Evolutionary conservation across 495 filamentous ascomycete genomes (phyloP).

Genomic region (Podospora conica): DNA sequence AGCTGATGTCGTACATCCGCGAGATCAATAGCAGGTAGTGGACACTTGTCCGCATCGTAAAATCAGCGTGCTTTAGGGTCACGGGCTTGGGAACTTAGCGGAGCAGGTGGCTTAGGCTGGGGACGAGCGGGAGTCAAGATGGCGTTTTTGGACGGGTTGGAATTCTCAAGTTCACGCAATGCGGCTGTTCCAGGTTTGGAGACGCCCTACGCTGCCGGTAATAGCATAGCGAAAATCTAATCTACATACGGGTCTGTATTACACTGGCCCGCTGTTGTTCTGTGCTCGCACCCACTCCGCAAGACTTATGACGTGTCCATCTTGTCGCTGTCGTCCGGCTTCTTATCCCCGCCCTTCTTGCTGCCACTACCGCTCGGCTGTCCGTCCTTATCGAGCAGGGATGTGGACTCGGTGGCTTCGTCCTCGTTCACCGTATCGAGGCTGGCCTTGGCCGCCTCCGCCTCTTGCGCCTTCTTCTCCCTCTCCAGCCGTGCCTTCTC

Average conservation of each 20-base stretch:
- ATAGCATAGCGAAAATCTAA: conserved; percentile 9
- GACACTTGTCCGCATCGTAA: not conserved
- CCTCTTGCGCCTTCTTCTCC: conserved; percentile 70
- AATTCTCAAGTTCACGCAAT: not conserved
- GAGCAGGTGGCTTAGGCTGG: not conserved
- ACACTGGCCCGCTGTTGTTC: conserved; percentile 4
- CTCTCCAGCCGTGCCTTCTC: conserved; percentile 83
- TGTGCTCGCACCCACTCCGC: not conserved
- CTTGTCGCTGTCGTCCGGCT: not conserved
- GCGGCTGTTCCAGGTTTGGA: not conserved
- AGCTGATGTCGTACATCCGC: conserved; percentile 66
- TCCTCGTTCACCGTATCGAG: conserved; percentile 63
- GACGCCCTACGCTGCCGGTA: not conserved
- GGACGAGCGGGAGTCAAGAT: not conserved
- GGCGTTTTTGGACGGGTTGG: not conserved
- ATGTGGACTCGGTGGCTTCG: conserved; percentile 50
- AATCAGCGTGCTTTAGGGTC: too few relatives aligned
- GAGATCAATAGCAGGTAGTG: conserved; percentile 48
- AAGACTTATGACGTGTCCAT: not conserved
- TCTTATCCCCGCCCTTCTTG: conserved; percentile 59
- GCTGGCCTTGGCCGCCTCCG: conserved; percentile 58
- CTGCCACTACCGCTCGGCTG: conserved; percentile 56
- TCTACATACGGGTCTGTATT: conserved; percentile 10
- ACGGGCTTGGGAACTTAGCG: not conserved
- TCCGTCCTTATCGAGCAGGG: conserved; percentile 58